Evolutionary conservation across 164 flowering plant genomes (phyloP).

Genomic region (Annona squamosa): DNA sequence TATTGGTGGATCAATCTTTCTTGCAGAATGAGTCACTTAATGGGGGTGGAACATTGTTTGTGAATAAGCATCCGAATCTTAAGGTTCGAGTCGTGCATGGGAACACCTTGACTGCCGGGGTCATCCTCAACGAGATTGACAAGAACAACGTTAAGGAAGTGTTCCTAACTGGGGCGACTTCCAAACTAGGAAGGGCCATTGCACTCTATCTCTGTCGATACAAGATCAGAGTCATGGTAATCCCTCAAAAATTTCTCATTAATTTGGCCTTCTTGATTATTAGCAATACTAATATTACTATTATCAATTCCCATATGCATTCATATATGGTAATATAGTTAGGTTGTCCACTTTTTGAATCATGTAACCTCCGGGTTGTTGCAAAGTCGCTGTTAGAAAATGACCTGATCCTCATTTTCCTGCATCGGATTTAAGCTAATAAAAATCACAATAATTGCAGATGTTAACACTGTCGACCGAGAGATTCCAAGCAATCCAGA

Average conservation of each 20-base stretch:
- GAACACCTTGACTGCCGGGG: conserved; percentile 89
- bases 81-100: conserved; percentile 86
- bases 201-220: conserved; percentile 76
- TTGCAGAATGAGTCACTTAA: conserved; percentile 80
- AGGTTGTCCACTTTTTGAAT: not conserved
- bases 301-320: too few species aligned
- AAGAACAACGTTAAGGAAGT: conserved; percentile 62
- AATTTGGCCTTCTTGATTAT: not conserved
- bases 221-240: conserved; percentile 71
- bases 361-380: too few species aligned
- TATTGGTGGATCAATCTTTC: not conserved
- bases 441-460: conserved; percentile 25
- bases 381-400: not conserved
- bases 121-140: conserved; percentile 67
- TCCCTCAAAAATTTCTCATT: not conserved
- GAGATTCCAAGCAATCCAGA: conserved; percentile 70
- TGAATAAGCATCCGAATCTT: conserved; percentile 65
- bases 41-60: conserved; percentile 86
- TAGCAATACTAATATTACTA: too few species aligned
- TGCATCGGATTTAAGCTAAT: not conserved
- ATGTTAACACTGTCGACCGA: conserved; percentile 79
- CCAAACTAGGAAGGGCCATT: conserved; percentile 94
- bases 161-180: conserved; percentile 86
- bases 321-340: not conserved
- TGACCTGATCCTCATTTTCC: not conserved